Conservation (phyloP, 805 yeast genomes). For the Naumovozyma dairenensis region DNA sequence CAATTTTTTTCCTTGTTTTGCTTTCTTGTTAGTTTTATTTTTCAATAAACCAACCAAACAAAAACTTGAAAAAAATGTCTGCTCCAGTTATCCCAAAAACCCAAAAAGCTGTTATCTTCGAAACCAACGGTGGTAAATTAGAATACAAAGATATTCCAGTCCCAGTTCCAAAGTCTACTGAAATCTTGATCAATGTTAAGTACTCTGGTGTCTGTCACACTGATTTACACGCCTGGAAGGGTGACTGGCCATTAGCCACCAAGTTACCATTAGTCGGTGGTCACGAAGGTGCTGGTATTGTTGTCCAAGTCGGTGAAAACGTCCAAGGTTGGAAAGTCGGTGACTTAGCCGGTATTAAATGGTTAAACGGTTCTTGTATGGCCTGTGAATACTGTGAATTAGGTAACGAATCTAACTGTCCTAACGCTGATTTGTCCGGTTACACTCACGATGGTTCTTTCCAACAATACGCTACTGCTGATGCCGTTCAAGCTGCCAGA, state of each 20-base stretch:
- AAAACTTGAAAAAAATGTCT: conserved; percentile 20
- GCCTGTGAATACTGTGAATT: conserved; percentile 54
- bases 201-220: conserved; percentile 72
- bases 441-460: conserved; percentile 63
- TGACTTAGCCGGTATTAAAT: conserved; percentile 58
- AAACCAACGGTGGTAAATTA: conserved; percentile 34
- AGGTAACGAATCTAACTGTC: conserved; percentile 56
- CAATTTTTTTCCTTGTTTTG: background rate
- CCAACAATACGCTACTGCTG: conserved; percentile 60
- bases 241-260: conserved; percentile 57
- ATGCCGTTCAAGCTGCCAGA: conserved; percentile 52
- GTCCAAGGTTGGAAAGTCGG: conserved; percentile 55
- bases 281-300: conserved; percentile 67
- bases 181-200: conserved; percentile 54
- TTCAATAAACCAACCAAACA: conserved; percentile 2
- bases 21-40: background rate
- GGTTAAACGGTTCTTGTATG: conserved; percentile 62
- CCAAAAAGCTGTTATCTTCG: conserved; percentile 43
- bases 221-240: conserved; percentile 66
- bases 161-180: conserved; percentile 54
- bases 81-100: conserved; percentile 32
- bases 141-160: conserved; percentile 44
- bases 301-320: conserved; percentile 51
- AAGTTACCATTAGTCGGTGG: conserved; percentile 60
- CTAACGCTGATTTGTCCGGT: conserved; percentile 60